Percentiles rank a stretch among this genome's conserved stretches.
Conservation (phyloP, 257 asterid species). For the Solanum sejunctum region DNA sequence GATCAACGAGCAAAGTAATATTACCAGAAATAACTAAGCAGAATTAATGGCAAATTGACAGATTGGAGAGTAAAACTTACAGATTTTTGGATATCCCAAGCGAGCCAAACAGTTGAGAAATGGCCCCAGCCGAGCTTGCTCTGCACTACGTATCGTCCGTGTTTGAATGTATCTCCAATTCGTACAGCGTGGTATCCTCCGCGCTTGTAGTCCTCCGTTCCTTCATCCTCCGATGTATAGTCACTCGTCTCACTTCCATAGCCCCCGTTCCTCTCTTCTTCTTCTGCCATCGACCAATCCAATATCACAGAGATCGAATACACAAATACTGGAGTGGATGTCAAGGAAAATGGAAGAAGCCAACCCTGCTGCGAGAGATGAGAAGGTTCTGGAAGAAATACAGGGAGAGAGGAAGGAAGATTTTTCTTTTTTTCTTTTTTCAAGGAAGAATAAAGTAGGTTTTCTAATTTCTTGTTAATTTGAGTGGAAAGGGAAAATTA, state of each 20-base stretch:
- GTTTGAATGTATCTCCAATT: conserved; percentile 75
- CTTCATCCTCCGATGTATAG: conserved; percentile 86
- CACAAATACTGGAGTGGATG: neutral
- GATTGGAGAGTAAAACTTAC: neutral
- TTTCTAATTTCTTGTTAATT: neutral
- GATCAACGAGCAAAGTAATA: neutral
- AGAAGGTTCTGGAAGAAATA: neutral
- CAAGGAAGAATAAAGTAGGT: neutral
- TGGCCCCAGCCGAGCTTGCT: conserved; percentile 98
- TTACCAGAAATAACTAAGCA: neutral
- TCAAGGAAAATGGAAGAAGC: neutral
- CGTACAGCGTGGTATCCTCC: conserved; percentile 95
- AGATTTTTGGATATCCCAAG: conserved; percentile 82
- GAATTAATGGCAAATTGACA: neutral
- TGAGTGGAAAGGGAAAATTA: neutral
- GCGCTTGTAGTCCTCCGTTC: conserved; percentile 84
- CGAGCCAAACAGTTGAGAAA: conserved; percentile 96
- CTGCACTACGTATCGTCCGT: conserved; percentile 83
- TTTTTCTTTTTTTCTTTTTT: neutral
- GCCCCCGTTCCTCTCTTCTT: conserved; percentile 30
- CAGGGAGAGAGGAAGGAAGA: neutral
- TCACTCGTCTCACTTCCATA: conserved; percentile 73
- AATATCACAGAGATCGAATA: neutral
- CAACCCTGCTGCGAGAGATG: neutral
- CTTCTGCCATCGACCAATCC: conserved; percentile 9